Evolutionary conservation across 75 land plant species (phyloP).

Genomic region (Sequoia sempervirens): DNA sequence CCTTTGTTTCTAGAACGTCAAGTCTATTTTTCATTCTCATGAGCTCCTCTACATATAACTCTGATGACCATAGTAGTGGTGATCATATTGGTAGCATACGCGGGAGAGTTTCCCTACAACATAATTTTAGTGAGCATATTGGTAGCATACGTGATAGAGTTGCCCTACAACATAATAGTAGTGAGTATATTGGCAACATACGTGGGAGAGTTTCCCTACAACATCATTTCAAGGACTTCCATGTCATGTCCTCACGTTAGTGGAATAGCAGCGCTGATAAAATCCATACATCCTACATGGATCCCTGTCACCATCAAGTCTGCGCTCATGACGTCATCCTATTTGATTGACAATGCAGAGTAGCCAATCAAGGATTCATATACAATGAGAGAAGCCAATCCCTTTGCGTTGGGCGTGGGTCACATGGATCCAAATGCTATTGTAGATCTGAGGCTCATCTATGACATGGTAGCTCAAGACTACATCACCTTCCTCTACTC

Average conservation of each 20-base stretch:
- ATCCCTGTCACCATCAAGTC: constrained; percentile 32
- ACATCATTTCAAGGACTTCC: constrained; percentile 38
- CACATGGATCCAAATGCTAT: constrained; percentile 54
- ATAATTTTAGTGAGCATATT: too few species aligned
- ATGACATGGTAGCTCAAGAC: constrained; percentile 47
- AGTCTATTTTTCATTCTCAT: too few species aligned
- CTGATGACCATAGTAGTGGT: too few species aligned
- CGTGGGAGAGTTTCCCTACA: constrained; percentile 16
- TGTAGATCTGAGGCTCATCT: constrained; percentile 72
- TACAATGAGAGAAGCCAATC: constrained; percentile 45
- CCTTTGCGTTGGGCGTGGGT: constrained; percentile 67
- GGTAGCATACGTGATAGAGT: too few species aligned
- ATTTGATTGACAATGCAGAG: constrained; percentile 7
- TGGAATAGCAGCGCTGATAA: constrained; percentile 23
- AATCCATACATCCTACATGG: constrained; percentile 25
- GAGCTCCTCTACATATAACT: too few species aligned
- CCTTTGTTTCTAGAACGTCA: too few species aligned
- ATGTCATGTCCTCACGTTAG: constrained; percentile 33
- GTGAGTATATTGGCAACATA: constrained; percentile 22
- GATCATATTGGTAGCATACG: too few species aligned
- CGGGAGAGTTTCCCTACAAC: too few species aligned
- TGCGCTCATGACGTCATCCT: constrained; percentile 31
- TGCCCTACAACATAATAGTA: too few species aligned
- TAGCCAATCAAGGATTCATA: constrained; percentile 29
- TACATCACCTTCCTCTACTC: constrained; percentile 73